Base-by-base conservation (phyloP, 495 filamentous ascomycete genomes). In the Polyplosphaeria fusca region DNA sequence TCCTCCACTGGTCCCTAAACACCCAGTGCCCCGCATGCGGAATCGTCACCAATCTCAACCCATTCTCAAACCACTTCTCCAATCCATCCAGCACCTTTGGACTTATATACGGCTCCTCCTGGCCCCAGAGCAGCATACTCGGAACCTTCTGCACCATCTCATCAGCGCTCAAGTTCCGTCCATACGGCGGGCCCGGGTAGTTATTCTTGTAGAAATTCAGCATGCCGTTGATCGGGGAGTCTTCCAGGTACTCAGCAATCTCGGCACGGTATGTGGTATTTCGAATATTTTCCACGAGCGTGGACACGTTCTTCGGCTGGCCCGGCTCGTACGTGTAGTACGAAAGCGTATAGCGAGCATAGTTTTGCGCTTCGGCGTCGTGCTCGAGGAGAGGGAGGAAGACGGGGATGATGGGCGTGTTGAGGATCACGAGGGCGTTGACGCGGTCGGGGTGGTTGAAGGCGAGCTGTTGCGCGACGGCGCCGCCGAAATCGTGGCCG, bases 401-500 rank as follows among this genome's bases (percentile, higher is more conserved):
- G 4, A 16, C 39, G 1, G 47, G 47, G 13, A 51, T 7, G 5
- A 51, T 38, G 25, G 30, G 26, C 19, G 47, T 38, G 19, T 51
- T 51, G n/a, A 51, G 26, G 27, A 51, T 19, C 1, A 38, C 25
- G 2, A 51, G 47, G n/a, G 47, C 47, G 7, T 35, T 30, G 13
- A 22, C 27, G 5, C 30, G 25, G 4, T 22, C 18, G 35, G 27
- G 28, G 27, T 38, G 25, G n/a, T 19, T 30, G 47, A 7, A 14
- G 30, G 30, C 7, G 38, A 54, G 45, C 22, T 44, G 20, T 26
- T 54, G 51, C 3, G 20, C 51, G 7, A 54, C 40, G 5, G 2
- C 51, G 5, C 51, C 51, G 16, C 51, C 51, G 27, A 54, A n/a
- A 18, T 54, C 51, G 28, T 54, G 39, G 13, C 51, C 51, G 20